phyloP scores from a whole-genome alignment of 1,139 yeast genomes.

The Sugiyamaella japonica region DNA sequence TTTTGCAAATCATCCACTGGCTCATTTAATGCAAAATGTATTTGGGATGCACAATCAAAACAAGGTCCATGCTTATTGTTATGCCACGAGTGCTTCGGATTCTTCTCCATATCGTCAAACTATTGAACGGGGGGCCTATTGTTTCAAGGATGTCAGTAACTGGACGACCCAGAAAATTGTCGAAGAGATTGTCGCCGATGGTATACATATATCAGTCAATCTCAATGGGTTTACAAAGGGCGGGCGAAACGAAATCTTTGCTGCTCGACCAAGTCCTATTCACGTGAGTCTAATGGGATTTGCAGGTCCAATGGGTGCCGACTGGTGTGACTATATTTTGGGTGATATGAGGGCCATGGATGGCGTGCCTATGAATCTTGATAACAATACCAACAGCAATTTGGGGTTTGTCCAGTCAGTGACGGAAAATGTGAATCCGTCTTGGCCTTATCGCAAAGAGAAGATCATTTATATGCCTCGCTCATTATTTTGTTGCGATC shows the following conservation, averaged over 20 bases:
- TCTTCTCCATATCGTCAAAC: conserved; percentile 35
- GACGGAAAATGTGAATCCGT: conserved; percentile 6
- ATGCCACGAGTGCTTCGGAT: conserved; percentile 39
- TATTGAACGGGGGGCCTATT: conserved; percentile 34
- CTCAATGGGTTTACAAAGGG: conserved; percentile 42
- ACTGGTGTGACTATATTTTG: conserved; percentile 39
- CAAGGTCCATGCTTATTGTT: conserved; percentile 35
- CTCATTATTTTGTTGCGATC: conserved; percentile 41
- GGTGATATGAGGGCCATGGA: conserved; percentile 33
- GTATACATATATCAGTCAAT: conserved; percentile 39
- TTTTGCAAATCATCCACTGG: conserved; percentile 40
- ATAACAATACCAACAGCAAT: not conserved
- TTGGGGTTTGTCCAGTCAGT: not conserved
- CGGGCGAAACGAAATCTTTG: conserved; percentile 40
- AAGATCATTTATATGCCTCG: conserved; percentile 38
- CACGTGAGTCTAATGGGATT: conserved; percentile 41
- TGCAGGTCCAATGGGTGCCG: conserved; percentile 41
- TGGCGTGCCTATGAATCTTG: conserved; percentile 5
- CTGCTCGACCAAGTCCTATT: conserved; percentile 40
- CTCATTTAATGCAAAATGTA: conserved; percentile 42
- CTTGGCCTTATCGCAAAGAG: conserved; percentile 30
- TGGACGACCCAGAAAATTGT: conserved; percentile 35
- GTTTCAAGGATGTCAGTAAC: conserved; percentile 35
- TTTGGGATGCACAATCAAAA: conserved; percentile 37
- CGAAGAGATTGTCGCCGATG: conserved; percentile 35